Evolutionary conservation across 2,329 filamentous ascomycete genomes (phyloP), one percentile per base, ranked within the genome.

Genomic region (Microsporum ferrugineum): DNA sequence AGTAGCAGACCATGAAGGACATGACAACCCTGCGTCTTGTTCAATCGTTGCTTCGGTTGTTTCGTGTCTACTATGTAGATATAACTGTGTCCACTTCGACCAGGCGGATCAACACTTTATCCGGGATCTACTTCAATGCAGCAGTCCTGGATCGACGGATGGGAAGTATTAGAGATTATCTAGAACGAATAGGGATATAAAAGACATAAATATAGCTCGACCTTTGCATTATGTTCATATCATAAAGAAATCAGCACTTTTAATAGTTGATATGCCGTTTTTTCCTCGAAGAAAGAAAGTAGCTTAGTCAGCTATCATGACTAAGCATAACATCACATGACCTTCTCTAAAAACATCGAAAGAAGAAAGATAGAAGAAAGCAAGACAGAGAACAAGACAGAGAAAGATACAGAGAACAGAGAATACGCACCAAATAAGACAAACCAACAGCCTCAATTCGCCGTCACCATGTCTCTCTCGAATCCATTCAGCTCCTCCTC

Each of bases 381-480:
- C 12, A 8, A 53, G 23, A n/a, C 17, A 29, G 3, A 17, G 17
- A 27, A 6, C 2, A 53, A 34, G 49, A n/a, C 29, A 6, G 49
- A 53, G 5, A 12, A 14, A 8, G 23, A 31, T 12, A 31, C 1
- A 12, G 10, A 12, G 29, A n/a, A 53, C 47, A 14, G 8, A 29
- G 14, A 33, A 53, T 33, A 10, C 17, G 2, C 49, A 33, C 12
- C 27, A 53, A 6, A 10, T 27, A 14, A 3, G 23, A 47, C 45
- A 17, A 49, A 23, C 17, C 27, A 31, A 2, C 3, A n/a, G 3
- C 12, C 29, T 5, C 49, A 53, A 33, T 53, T n/a, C 1, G 3
- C 23, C 36, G 23, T 14, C 27, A 71, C 36, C 65, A 76, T 76
- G 74, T 70, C 72, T 60, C 63, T 75, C 65, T 75, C 76, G 66